Base-by-base conservation (phyloP, 2,329 filamentous ascomycete species). In the Stachybotrys echinatus region DNA sequence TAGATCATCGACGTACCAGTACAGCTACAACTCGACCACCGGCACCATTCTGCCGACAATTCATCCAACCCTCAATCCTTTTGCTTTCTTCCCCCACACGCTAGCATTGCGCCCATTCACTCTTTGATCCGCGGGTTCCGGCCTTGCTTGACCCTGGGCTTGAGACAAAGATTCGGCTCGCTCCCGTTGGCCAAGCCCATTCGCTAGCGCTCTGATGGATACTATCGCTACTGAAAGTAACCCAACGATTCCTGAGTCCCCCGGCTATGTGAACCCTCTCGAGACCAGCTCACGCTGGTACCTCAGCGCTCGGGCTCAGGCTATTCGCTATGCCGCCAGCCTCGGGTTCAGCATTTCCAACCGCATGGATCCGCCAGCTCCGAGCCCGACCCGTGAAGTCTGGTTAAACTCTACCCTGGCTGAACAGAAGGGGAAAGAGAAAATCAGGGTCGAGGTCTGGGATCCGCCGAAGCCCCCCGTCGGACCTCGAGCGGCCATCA, bases 401-500 rank as follows among this genome's bases (percentile, higher is more conserved):
- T 74, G 64, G 58, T 61, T 75, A 4, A 71, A 75, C 56, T 69
- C 73, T 12, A 74, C 71, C 10, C 55, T 74, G 7, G 68, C 71
- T 5, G 54, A 60, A 37, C 62, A 55, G 48, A 63, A 62, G 45
- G 71, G 67, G 23, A 62, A 59, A 23, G 61, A 64, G 23, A 72
- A 69, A 58, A 71, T 75, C 59, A 69, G 69, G 54, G 69, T 76
- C 22, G 76, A 80, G 62, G 72, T 80, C 40, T 71, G 71, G 70
- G 64, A 64, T 20, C 66, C 71, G 38, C 66, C 67, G 38, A 62
- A 63, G 43, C 58, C 61, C 20, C 60, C 60, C 18, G 52, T 63
- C 49, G 65, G 64, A 17, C 61, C 64, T 23, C 74, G 73, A 53
- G 75, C 83, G 0, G 79, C 79, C 18, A 72, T 87, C 23, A 73